Conservation (phyloP, 1,284 basidiomycete genomes). For the Malassezia yamatoensis region DNA sequence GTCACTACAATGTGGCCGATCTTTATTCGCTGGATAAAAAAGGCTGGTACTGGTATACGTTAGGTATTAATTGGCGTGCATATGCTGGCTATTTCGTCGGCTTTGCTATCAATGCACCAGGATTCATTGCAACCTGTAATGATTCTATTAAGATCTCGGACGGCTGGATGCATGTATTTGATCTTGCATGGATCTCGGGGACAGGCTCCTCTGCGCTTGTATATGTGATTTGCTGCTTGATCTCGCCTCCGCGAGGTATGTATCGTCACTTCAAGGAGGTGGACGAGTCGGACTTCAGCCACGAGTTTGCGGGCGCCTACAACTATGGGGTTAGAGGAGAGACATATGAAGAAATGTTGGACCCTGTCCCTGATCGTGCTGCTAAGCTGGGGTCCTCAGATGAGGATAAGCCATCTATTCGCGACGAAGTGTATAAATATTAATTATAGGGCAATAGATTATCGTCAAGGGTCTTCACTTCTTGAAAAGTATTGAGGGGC, state of each 20-base stretch:
- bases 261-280: constrained; percentile 8
- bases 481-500: no score
- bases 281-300: constrained; percentile 1
- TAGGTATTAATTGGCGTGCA: constrained; percentile 58
- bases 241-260: constrained; percentile 1
- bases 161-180: constrained; percentile 8
- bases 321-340: constrained; percentile 7
- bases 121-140: constrained; percentile 47
- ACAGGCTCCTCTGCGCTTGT: constrained; percentile 1
- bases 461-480: no score
- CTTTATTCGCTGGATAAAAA: constrained; percentile 54
- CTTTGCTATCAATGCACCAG: constrained; percentile 71
- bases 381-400: no score
- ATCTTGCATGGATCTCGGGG: constrained; percentile 10
- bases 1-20: constrained; percentile 62
- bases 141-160: background rate
- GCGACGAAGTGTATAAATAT: no score
- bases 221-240: constrained; percentile 2
- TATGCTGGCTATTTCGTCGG: constrained; percentile 64
- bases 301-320: constrained; percentile 3
- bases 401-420: no score
- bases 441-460: no score
- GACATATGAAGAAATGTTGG: background rate
- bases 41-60: constrained; percentile 63
- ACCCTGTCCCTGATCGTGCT: background rate